phyloP scores from a whole-genome alignment of 2,329 filamentous ascomycete genomes.

The Tolypocladium guangdongense region DNA sequence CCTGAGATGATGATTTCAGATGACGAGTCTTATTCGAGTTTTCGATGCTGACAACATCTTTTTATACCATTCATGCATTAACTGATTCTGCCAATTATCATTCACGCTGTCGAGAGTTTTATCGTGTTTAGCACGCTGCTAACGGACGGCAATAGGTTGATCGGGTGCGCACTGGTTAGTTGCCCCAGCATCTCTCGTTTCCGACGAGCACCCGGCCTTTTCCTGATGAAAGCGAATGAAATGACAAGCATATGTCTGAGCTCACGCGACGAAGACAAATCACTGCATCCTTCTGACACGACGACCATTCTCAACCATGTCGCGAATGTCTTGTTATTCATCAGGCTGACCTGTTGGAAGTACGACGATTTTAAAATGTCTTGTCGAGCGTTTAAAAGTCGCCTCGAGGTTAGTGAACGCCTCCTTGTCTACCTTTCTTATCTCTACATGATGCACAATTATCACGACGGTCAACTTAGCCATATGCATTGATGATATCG shows the following conservation, averaged over 20 bases:
- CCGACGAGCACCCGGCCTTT: slow-evolving; percentile 3
- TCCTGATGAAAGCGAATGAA: slow-evolving; percentile 75
- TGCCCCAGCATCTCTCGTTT: neutral
- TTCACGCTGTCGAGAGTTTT: neutral
- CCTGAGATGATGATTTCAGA: slow-evolving; percentile 40
- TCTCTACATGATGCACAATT: slow-evolving; percentile 29
- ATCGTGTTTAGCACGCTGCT: slow-evolving; percentile 7
- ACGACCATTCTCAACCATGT: neutral
- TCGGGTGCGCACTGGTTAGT: slow-evolving; percentile 11
- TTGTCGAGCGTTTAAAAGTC: neutral
- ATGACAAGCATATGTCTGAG: slow-evolving; percentile 99
- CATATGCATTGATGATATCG: slow-evolving; percentile 35
- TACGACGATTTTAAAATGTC: neutral
- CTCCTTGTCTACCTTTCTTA: neutral
- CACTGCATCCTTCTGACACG: slow-evolving; percentile 15
- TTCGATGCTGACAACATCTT: slow-evolving; percentile 58
- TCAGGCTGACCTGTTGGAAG: neutral
- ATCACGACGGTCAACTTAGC: slow-evolving; percentile 40
- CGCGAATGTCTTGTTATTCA: neutral
- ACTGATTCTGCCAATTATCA: slow-evolving; percentile 24
- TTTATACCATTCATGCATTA: slow-evolving; percentile 63
- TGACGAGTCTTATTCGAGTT: slow-evolving; percentile 72
- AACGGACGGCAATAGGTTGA: slow-evolving; percentile 5
- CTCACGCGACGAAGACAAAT: slow-evolving; percentile 36
- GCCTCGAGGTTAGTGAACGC: neutral